Conservation (phyloP, 225 moss, liverwort and hornwort genomes). For the Pseudisothecium myosuroides region DNA sequence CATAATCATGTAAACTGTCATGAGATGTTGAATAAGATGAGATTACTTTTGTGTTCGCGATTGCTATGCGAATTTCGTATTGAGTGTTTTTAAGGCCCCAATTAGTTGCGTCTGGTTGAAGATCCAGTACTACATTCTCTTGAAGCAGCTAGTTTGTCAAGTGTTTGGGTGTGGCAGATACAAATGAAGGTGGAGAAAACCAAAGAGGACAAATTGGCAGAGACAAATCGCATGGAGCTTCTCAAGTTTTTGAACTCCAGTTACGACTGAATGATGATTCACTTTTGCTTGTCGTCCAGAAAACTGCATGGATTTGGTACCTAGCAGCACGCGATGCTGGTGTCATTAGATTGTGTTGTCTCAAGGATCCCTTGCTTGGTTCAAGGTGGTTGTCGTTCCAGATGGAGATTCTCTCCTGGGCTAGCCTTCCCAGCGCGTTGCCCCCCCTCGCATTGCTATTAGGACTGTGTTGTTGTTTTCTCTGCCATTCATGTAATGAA, state of each 20-base stretch:
- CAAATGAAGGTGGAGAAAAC: constrained; percentile 99
- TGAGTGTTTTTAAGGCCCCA: neutral
- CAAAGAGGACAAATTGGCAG: constrained; percentile 91
- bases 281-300: neutral
- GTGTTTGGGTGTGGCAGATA: constrained; percentile 82
- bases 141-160: constrained; percentile 47
- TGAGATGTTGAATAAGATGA: neutral
- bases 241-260: constrained; percentile 95
- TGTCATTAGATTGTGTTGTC: neutral
- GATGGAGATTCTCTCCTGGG: neutral
- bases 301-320: neutral
- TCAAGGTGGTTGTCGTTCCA: neutral
- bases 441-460: neutral
- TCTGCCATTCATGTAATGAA: neutral
- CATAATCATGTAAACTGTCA: neutral
- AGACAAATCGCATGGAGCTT: constrained; percentile 92
- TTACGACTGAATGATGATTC: constrained; percentile 54
- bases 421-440: neutral
- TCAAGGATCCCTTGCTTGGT: neutral
- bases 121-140: neutral
- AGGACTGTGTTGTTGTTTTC: neutral
- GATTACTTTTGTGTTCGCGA: neutral
- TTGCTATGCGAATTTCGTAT: neutral
- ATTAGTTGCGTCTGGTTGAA: neutral
- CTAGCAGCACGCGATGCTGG: neutral